These are phyloP conservation scores for Aspergillus sp. DNA, from an alignment of 2,329 filamentous ascomycete genomes.

Conservation along the genomic window DNA sequence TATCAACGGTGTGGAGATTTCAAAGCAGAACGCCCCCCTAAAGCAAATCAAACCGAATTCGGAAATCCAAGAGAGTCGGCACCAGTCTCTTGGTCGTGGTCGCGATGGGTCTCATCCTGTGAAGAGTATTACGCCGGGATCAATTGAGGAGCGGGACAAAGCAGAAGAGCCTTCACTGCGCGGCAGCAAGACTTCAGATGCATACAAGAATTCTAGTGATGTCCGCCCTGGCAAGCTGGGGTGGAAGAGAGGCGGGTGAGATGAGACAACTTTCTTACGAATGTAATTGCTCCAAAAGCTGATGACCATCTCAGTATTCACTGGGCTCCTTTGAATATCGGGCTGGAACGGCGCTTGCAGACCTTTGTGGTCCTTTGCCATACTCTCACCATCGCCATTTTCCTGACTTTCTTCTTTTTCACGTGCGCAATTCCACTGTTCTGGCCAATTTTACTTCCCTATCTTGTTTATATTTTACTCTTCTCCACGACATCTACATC, in stretches of 20 bases:
- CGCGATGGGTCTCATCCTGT: not conserved
- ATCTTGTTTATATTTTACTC: conserved; percentile 68
- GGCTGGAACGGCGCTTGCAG: conserved; percentile 62
- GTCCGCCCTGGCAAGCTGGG: not conserved
- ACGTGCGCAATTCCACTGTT: conserved; percentile 83
- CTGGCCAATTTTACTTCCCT: conserved; percentile 72
- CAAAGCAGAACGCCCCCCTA: not conserved
- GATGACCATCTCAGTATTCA: conserved; percentile 50
- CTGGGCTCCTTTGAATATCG: conserved; percentile 73
- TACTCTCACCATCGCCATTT: conserved; percentile 60
- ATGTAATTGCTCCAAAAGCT: conserved; percentile 1
- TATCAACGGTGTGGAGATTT: not conserved
- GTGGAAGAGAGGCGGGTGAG: not conserved
- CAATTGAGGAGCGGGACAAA: not conserved
- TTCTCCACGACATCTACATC: conserved; percentile 70
- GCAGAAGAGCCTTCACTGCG: not conserved
- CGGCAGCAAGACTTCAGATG: not conserved
- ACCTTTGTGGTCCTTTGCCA: conserved; percentile 71
- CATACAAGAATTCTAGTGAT: not conserved
- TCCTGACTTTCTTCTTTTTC: conserved; percentile 77
- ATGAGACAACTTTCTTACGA: not conserved
- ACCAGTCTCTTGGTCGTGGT: not conserved
- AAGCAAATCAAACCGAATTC: not conserved
- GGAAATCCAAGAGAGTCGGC: not conserved
- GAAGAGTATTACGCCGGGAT: not conserved